These are phyloP conservation scores for Cenococcum geophilum DNA, from an alignment of 495 filamentous ascomycete species.

Conservation along the genomic window DNA sequence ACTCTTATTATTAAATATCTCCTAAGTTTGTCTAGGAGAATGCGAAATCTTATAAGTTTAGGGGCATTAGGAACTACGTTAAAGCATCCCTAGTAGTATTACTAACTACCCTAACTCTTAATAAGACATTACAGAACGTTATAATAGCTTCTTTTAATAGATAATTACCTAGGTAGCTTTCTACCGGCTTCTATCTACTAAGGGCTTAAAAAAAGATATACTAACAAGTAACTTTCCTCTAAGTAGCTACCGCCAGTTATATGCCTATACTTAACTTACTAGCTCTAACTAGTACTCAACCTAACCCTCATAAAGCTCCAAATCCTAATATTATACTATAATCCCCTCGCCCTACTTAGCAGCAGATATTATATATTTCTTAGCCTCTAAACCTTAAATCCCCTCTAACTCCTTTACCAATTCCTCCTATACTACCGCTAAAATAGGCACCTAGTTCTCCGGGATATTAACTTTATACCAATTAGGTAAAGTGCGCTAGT, in stretches of 20 bases:
- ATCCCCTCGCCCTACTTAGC: neutral
- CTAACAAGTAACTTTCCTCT: neutral
- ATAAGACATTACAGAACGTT: neutral
- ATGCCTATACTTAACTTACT: neutral
- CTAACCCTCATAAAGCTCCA: neutral
- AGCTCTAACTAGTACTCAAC: neutral
- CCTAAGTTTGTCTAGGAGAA: neutral
- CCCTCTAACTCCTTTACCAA: neutral
- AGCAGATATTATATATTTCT: neutral
- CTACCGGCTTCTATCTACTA: neutral
- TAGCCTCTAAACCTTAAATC: neutral
- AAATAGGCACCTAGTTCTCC: neutral
- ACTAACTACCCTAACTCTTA: neutral
- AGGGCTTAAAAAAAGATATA: neutral
- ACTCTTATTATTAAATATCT: conserved; percentile 1
- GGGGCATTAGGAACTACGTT: conserved; percentile 1
- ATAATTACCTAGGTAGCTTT: neutral
- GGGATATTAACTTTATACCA: neutral
- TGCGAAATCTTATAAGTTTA: neutral
- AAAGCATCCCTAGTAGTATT: neutral
- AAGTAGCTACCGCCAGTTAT: neutral
- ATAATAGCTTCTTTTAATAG: neutral
- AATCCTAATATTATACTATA: neutral
- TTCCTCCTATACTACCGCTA: neutral
- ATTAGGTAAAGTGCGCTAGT: neutral